A percentile compares a stretch with the other conserved stretches of the same genome.
Conservation (phyloP, 192 early-diverging fungal species). For the Backusella circina region DNA sequence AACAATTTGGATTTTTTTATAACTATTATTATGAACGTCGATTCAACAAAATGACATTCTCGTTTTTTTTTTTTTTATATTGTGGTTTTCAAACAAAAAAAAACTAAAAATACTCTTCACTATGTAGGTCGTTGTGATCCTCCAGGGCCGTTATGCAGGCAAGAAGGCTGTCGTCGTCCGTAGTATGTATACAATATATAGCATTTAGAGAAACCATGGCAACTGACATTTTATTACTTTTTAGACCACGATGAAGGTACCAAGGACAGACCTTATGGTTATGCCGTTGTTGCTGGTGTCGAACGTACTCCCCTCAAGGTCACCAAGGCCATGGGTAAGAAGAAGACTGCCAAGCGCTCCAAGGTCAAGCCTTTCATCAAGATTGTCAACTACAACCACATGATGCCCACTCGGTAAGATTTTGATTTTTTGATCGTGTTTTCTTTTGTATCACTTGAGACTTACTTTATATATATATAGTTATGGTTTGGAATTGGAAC, state of each 20-base stretch:
- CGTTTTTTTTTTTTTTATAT: neutral
- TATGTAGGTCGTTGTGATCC: slow-evolving; percentile 97
- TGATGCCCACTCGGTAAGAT: slow-evolving; percentile 97
- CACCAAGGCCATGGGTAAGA: slow-evolving; percentile 91
- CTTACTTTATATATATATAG: slow-evolving; percentile 34
- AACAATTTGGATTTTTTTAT: neutral
- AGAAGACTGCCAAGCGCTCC: slow-evolving; percentile 95
- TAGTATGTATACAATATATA: slow-evolving; percentile 42
- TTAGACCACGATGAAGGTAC: slow-evolving; percentile 91
- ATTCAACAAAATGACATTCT: no score
- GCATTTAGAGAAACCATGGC: neutral
- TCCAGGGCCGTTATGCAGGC: slow-evolving; percentile 98
- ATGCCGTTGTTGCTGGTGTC: slow-evolving; percentile 97
- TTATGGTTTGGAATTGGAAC: slow-evolving; percentile 94
- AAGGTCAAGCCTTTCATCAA: slow-evolving; percentile 99
- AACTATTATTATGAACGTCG: neutral
- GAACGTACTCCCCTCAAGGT: slow-evolving; percentile 98
- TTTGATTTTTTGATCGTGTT: neutral
- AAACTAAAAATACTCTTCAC: no score
- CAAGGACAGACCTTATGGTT: slow-evolving; percentile 94
- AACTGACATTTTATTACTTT: neutral
- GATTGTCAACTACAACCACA: slow-evolving; percentile 98
- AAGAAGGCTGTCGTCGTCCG: slow-evolving; percentile 99
- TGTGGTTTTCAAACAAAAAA: no score
- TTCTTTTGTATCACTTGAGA: neutral